Percentiles rank a stretch among this genome's conserved stretches.
Conservation (phyloP, 441 rosid species). For the Corymbia citriodora region DNA sequence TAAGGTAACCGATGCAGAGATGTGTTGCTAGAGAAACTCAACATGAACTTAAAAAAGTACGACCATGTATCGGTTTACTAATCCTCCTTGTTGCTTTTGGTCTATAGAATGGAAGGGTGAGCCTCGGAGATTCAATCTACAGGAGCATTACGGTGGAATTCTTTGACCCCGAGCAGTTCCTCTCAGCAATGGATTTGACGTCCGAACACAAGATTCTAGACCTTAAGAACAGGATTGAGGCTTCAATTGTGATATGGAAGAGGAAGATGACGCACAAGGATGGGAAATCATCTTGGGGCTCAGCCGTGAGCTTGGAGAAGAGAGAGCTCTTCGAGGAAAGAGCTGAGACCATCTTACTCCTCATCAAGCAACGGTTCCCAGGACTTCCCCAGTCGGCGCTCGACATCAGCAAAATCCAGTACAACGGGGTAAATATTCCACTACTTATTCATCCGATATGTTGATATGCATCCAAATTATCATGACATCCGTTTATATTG, state of each 20-base stretch:
- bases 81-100: background rate
- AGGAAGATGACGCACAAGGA: conserved; percentile 89
- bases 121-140: conserved; percentile 81
- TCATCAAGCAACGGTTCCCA: conserved; percentile 76
- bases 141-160: conserved; percentile 66
- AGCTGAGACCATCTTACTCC: conserved; percentile 84
- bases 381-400: conserved; percentile 89
- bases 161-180: conserved; percentile 76
- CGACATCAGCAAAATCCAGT: conserved; percentile 93
- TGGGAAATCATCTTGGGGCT: conserved; percentile 75
- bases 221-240: conserved; percentile 89
- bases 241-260: conserved; percentile 88
- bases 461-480: background rate
- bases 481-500: background rate
- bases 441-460: background rate
- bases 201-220: conserved; percentile 87
- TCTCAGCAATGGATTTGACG: conserved; percentile 65
- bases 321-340: conserved; percentile 92
- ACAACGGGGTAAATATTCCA: conserved; percentile 46
- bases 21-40: background rate
- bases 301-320: conserved; percentile 78
- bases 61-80: background rate
- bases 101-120: conserved; percentile 77
- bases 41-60: background rate
- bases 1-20: conserved; percentile 40